phyloP scores from a whole-genome alignment of 2,329 filamentous ascomycete species.

The Neonectria faginata region DNA sequence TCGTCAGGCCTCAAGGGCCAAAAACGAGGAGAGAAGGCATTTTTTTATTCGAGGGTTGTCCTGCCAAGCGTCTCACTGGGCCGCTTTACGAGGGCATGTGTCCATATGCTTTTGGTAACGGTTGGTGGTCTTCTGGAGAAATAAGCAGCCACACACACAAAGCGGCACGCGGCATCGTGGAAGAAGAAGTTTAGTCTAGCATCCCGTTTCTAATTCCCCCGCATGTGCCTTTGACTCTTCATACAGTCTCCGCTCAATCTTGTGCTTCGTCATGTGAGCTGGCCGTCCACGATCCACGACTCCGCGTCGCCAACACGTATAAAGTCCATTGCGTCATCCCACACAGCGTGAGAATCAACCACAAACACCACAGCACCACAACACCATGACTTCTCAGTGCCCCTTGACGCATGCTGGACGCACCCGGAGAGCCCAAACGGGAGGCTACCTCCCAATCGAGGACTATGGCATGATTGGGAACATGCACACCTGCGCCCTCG shows the following conservation, averaged over 20 bases:
- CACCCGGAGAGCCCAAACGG: constrained; percentile 51
- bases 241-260: constrained; percentile 1
- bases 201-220: not conserved
- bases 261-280: constrained; percentile 8
- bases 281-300: not conserved
- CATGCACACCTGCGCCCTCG: constrained; percentile 82
- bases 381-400: constrained; percentile 50
- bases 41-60: not conserved
- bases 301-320: not conserved
- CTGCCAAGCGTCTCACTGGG: not conserved
- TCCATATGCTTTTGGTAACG: constrained; percentile 12
- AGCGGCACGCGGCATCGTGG: constrained; percentile 1
- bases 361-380: constrained; percentile 1
- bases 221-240: not conserved
- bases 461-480: constrained; percentile 86
- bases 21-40: not conserved
- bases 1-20: not conserved
- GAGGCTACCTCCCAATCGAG: constrained; percentile 73
- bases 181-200: not conserved
- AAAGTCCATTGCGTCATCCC: constrained; percentile 11
- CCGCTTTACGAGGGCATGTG: constrained; percentile 5
- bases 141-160: constrained; percentile 16
- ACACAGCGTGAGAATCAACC: not conserved
- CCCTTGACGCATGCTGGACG: constrained; percentile 49
- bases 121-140: not conserved